Percentiles rank a stretch among this genome's conserved stretches.
Conservation (phyloP, 495 filamentous ascomycete genomes). For the Aspergillus heteromorphus region DNA sequence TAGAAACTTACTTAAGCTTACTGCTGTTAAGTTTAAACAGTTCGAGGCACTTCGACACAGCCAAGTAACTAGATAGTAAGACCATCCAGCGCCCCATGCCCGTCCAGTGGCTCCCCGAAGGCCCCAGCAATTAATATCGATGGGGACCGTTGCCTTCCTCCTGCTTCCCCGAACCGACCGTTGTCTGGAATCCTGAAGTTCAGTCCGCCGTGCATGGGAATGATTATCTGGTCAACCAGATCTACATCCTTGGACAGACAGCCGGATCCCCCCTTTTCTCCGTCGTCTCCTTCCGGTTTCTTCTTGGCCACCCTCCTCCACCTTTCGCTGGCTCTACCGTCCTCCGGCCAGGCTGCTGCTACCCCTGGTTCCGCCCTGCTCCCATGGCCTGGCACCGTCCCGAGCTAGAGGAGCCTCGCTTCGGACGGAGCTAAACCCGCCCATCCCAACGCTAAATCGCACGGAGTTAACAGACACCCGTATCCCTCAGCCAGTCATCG, state of each 20-base stretch:
- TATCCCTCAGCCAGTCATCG: neutral
- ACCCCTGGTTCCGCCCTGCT: slow-evolving; percentile 11
- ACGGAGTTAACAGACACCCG: neutral
- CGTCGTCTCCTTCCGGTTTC: neutral
- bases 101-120: neutral
- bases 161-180: neutral
- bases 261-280: neutral
- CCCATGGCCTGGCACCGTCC: slow-evolving; percentile 2
- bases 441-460: neutral
- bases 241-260: no score
- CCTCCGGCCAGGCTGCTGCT: neutral
- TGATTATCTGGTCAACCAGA: neutral
- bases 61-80: neutral
- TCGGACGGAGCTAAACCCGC: neutral
- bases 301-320: slow-evolving; percentile 5
- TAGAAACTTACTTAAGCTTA: no score
- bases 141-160: neutral
- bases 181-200: neutral
- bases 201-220: neutral
- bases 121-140: neutral
- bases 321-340: neutral
- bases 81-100: slow-evolving; percentile 1
- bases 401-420: slow-evolving; percentile 2
- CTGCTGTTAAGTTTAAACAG: neutral
- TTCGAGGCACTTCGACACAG: neutral